These are phyloP conservation scores for Oenanthe sinensis DNA, from an alignment of 129 eudicot species.

Conservation along the genomic window DNA sequence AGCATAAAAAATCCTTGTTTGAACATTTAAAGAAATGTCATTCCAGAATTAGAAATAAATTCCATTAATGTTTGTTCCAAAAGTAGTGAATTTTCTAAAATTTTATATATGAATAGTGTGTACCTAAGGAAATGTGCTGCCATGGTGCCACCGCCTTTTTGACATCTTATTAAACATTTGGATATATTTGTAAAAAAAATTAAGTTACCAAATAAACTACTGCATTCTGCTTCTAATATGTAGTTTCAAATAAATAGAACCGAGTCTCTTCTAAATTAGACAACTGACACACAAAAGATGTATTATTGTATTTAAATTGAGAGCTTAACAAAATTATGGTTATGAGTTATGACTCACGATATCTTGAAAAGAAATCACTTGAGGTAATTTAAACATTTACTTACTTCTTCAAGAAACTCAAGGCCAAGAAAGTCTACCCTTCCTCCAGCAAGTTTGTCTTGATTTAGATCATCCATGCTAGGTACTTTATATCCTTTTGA, in stretches of 20 bases:
- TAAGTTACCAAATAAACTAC: too few species aligned
- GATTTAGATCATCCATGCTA: conserved; percentile 32
- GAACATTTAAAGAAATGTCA: background rate
- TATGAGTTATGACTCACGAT: background rate
- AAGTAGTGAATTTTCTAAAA: background rate
- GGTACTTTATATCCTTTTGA: conserved; percentile 49
- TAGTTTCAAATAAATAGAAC: background rate
- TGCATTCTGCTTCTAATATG: background rate
- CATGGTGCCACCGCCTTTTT: background rate
- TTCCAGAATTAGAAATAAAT: background rate
- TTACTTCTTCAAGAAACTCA: conserved; percentile 55
- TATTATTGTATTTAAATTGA: background rate
- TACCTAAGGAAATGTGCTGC: background rate
- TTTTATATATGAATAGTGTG: background rate
- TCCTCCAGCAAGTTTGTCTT: conserved; percentile 36
- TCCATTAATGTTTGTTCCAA: background rate
- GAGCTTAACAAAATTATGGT: background rate
- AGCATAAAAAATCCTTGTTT: background rate
- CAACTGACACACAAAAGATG: background rate
- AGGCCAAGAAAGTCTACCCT: conserved; percentile 49
- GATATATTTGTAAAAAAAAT: background rate
- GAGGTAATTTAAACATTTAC: conserved; percentile 1
- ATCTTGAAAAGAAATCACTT: background rate
- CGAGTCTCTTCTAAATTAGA: background rate
- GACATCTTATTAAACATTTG: background rate